Evolutionary conservation across 2,329 filamentous ascomycete species (phyloP), one percentile per base, ranked within the genome.

Genomic region (Lithohypha guttulata): DNA sequence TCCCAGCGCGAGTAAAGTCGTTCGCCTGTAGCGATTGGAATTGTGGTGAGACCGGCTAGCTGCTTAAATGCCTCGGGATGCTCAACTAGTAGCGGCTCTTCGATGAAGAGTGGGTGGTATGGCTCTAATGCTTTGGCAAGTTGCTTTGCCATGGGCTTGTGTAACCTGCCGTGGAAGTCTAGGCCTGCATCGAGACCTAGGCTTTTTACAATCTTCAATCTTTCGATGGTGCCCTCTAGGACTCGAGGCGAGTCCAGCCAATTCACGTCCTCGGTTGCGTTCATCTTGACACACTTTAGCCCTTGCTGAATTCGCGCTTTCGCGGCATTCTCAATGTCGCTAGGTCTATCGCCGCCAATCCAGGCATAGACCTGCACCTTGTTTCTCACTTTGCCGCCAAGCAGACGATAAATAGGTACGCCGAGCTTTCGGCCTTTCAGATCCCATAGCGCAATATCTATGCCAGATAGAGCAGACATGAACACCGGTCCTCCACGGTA

Each of bases 381-480:
- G 44, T 77, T 64, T 26, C 81, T 69, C 1, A 87, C 57, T 39
- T 83, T 84, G 3, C 82, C 83, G 3, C 83, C 83, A 0, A 87
- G 68, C 0, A 89, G 65, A 48, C 84, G 72, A 51, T 84, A 78
- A 33, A 87, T 71, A 0, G 82, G 81, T 0, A 85, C 75, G 6
- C 71, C 70, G 2, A 79, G 59, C 45, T 67, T 71, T 32, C 74
- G 63, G 11, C 46, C 49, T 62, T 86, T 85, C 14, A 86, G 63
- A 59, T 86, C 81, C 81, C 81, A 87, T 0, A 86, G 62, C 0
- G 81, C 81, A 55, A 87, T 87, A 53, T 87, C 82, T 36, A 87
- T 75, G 2, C 83, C 83, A 0, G 80, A 74, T 11, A 87, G 60
- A 0, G 82, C 83, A 48, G 76, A 82, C 81, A 87, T 86, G 48